Conservation (phyloP, 2,329 filamentous ascomycete species). For the Seiridium unicorne region DNA sequence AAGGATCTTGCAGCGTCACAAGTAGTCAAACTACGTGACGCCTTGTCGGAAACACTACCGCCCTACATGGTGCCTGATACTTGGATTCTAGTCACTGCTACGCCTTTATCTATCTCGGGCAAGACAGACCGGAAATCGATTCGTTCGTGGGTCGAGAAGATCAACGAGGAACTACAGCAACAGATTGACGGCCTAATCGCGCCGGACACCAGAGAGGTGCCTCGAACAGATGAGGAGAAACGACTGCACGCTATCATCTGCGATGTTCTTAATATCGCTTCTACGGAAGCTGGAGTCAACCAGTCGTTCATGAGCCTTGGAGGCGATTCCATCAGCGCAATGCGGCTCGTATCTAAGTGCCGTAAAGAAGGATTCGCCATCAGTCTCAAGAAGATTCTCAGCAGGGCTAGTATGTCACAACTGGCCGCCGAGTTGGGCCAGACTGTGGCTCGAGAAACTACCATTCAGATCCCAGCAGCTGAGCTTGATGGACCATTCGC, state of each 20-base stretch:
- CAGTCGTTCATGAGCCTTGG: slow-evolving; percentile 16
- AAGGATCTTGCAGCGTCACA: not conserved
- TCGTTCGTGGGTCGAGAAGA: slow-evolving; percentile 1
- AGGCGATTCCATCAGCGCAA: slow-evolving; percentile 20
- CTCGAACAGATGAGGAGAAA: slow-evolving; percentile 10
- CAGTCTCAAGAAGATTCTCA: slow-evolving; percentile 4
- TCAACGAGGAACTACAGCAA: not conserved
- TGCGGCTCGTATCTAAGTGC: slow-evolving; percentile 14
- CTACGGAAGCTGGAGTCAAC: not conserved
- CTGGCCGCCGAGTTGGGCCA: not conserved
- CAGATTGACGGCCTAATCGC: slow-evolving; percentile 3
- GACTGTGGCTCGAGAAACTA: not conserved
- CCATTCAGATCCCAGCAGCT: not conserved
- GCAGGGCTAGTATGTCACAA: not conserved
- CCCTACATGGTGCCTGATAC: not conserved
- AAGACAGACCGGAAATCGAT: slow-evolving; percentile 2
- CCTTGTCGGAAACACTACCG: not conserved
- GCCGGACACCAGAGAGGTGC: slow-evolving; percentile 3
- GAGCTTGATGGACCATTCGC: not conserved
- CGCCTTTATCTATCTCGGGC: slow-evolving; percentile 1
- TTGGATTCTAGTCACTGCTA: not conserved
- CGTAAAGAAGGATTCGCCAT: not conserved
- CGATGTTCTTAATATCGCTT: not conserved
- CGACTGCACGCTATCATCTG: slow-evolving; percentile 4
- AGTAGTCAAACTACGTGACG: slow-evolving; percentile 2